These are phyloP conservation scores for Setaria viridis DNA, from an alignment of 202 grass and related monocot genomes.

Conservation along the genomic window DNA sequence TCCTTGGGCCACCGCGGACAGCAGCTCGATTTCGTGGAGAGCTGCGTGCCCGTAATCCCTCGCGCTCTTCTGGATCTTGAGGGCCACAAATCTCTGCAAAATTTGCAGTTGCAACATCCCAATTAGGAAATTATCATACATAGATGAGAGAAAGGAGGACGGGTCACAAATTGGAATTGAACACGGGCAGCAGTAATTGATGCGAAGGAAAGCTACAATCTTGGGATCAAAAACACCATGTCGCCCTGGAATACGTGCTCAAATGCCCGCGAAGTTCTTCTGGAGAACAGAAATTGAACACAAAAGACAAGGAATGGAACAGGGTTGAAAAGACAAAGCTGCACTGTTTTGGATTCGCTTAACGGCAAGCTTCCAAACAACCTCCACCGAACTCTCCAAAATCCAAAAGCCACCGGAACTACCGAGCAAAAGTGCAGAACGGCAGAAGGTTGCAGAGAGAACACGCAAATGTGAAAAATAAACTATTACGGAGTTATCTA, in stretches of 20 bases:
- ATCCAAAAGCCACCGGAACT: not conserved
- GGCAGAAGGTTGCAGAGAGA: conserved; percentile 16
- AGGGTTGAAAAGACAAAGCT: conserved; percentile 40
- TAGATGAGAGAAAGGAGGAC: not conserved
- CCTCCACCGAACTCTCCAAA: conserved; percentile 13
- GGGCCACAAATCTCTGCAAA: conserved; percentile 81
- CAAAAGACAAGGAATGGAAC: conserved; percentile 28
- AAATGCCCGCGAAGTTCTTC: not conserved
- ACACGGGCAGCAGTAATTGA: not conserved
- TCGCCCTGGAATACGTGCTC: not conserved
- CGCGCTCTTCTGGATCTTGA: conserved; percentile 99
- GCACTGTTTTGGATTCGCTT: conserved; percentile 30
- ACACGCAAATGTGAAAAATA: not conserved
- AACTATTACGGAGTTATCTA: not conserved
- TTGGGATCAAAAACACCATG: conserved; percentile 14
- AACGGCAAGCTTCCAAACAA: conserved; percentile 21
- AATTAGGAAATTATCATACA: not conserved
- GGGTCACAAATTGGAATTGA: not conserved
- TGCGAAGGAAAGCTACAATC: conserved; percentile 13
- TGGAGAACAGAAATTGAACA: not conserved
- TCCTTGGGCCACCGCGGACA: conserved; percentile 71
- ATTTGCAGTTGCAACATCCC: not conserved
- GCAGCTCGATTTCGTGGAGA: conserved; percentile 76
- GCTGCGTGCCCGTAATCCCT: conserved; percentile 83
- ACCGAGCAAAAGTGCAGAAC: not conserved